A percentile compares a stretch with the other conserved stretches of the same genome.
These are phyloP conservation scores for Metarhizium album DNA, from an alignment of 2,329 filamentous ascomycete species.

Conservation along the genomic window DNA sequence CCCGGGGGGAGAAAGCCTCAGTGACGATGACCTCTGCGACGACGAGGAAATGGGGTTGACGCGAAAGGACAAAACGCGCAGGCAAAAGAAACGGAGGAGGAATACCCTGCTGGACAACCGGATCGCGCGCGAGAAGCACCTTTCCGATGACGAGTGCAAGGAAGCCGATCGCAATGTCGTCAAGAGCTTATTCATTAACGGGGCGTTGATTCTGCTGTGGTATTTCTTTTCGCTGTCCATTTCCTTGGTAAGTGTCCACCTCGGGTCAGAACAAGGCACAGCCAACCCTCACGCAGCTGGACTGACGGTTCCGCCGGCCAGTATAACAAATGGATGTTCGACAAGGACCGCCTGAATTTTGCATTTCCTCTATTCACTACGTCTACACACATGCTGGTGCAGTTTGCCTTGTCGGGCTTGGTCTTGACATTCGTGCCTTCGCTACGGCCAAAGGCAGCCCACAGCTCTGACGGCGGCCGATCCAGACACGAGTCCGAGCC, in stretches of 20 bases:
- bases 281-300: neutral
- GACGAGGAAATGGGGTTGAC: slow-evolving; percentile 89
- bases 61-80: slow-evolving; percentile 56
- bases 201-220: slow-evolving; percentile 77
- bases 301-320: slow-evolving; percentile 26
- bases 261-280: neutral
- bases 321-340: slow-evolving; percentile 99
- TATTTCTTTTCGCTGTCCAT: slow-evolving; percentile 87
- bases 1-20: slow-evolving; percentile 43
- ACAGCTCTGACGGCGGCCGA: slow-evolving; percentile 37
- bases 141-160: slow-evolving; percentile 62
- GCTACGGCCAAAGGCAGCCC: slow-evolving; percentile 54
- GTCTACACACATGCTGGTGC: slow-evolving; percentile 88
- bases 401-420: slow-evolving; percentile 68
- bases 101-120: slow-evolving; percentile 62
- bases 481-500: slow-evolving; percentile 44
- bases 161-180: slow-evolving; percentile 66
- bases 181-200: slow-evolving; percentile 60
- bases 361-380: slow-evolving; percentile 93
- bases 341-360: slow-evolving; percentile 73
- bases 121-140: slow-evolving; percentile 46
- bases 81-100: slow-evolving; percentile 53
- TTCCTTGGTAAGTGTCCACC: slow-evolving; percentile 57
- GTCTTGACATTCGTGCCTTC: slow-evolving; percentile 77
- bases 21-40: slow-evolving; percentile 65